These are phyloP conservation scores for Coemansia sp. DNA, from an alignment of 192 early-diverging fungal species.

Conservation along the genomic window DNA sequence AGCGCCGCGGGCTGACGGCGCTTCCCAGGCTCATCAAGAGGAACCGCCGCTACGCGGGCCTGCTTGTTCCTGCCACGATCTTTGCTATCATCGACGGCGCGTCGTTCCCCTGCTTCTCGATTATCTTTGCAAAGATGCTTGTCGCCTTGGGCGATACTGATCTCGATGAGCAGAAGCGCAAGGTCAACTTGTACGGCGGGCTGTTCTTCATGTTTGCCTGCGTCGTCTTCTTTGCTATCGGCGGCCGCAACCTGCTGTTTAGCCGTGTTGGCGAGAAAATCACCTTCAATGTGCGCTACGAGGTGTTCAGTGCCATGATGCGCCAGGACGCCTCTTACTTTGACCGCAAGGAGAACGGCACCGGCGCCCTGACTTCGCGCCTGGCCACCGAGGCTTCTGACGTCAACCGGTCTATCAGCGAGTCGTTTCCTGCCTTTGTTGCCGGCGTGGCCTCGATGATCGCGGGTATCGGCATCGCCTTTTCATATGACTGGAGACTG, in stretches of 20 bases:
- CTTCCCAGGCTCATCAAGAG: conserved; percentile 40
- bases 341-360: conserved; percentile 74
- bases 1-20: conserved; percentile 14
- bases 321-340: conserved; percentile 91
- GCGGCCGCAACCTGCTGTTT: conserved; percentile 64
- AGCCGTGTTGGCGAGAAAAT: conserved; percentile 70
- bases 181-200: conserved; percentile 60
- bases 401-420: conserved; percentile 60
- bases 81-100: conserved; percentile 70
- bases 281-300: conserved; percentile 67
- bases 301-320: conserved; percentile 72
- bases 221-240: conserved; percentile 59
- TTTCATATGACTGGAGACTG: conserved; percentile 77
- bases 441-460: conserved; percentile 23
- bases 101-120: conserved; percentile 79
- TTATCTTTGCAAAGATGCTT: conserved; percentile 63
- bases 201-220: conserved; percentile 68
- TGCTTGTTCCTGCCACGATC: conserved; percentile 62
- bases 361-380: conserved; percentile 79
- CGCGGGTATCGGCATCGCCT: conserved; percentile 66
- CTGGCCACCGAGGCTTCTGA: conserved; percentile 81
- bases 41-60: conserved; percentile 42
- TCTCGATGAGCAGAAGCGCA: conserved; percentile 14
- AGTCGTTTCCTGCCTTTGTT: conserved; percentile 40
- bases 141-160: conserved; percentile 35